Conservation (phyloP, 169 alveolate genomes). For the Perkinsus chesapeaki region DNA sequence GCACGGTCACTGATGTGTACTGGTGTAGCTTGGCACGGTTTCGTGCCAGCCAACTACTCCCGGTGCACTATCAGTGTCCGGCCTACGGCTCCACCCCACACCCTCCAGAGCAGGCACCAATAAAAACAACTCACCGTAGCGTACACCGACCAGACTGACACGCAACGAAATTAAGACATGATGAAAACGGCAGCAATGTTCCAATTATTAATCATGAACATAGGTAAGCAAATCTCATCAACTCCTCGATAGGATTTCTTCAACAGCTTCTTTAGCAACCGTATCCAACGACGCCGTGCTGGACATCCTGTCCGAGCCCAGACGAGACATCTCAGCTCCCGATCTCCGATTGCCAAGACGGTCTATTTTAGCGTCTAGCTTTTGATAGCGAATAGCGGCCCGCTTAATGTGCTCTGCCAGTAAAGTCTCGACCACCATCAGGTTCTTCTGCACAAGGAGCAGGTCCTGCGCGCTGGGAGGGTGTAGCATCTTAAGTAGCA, state of each 20-base stretch:
- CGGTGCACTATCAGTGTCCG: too few species aligned
- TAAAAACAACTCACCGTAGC: too few species aligned
- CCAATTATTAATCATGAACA: too few species aligned
- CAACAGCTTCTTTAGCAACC: neutral
- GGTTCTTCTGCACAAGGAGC: neutral
- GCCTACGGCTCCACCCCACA: too few species aligned
- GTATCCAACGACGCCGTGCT: neutral
- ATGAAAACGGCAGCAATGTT: too few species aligned
- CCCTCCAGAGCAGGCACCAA: too few species aligned
- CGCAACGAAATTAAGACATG: too few species aligned
- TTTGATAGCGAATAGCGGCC: neutral
- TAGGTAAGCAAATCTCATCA: neutral
- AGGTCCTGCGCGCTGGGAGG: constrained; percentile 11
- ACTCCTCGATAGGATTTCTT: neutral
- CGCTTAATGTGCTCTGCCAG: neutral
- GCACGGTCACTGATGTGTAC: too few species aligned
- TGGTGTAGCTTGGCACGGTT: too few species aligned
- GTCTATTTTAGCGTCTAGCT: neutral
- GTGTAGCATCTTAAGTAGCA: neutral
- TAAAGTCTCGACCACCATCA: neutral
- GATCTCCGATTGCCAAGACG: neutral
- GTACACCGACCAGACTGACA: too few species aligned
- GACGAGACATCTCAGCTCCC: neutral
- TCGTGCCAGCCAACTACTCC: too few species aligned
- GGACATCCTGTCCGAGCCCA: neutral